Percentiles rank a stretch among this genome's conserved stretches.
These are phyloP conservation scores for Aquilaria sinensis DNA, from an alignment of 345 rosid genomes.

Conservation along the genomic window DNA sequence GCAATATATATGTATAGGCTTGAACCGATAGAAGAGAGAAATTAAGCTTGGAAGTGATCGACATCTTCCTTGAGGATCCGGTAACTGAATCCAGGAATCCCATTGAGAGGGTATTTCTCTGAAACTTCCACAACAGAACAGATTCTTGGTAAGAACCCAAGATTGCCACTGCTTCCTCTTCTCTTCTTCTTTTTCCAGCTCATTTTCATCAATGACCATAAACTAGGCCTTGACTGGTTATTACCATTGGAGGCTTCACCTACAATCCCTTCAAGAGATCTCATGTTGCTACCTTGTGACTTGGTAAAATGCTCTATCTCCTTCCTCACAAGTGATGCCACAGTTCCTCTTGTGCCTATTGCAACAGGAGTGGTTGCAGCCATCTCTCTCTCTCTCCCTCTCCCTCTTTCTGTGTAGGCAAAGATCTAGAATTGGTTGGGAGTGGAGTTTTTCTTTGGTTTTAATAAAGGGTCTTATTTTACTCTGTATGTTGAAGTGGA, in stretches of 20 bases:
- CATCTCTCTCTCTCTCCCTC: slow-evolving; percentile 21
- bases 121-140: slow-evolving; percentile 50
- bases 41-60: slow-evolving; percentile 20
- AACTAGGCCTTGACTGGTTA: slow-evolving; percentile 30
- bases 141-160: slow-evolving; percentile 38
- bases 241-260: slow-evolving; percentile 19
- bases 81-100: slow-evolving; percentile 43
- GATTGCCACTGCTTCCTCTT: slow-evolving; percentile 16
- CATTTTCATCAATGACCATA: slow-evolving; percentile 39
- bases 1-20: too few relatives aligned
- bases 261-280: slow-evolving; percentile 20
- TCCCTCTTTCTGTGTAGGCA: background rate
- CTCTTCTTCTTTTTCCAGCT: slow-evolving; percentile 55
- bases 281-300: slow-evolving; percentile 26
- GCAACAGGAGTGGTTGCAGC: slow-evolving; percentile 50
- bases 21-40: too few relatives aligned
- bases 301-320: slow-evolving; percentile 68
- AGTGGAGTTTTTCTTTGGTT: slow-evolving; percentile 9
- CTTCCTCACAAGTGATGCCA: slow-evolving; percentile 70
- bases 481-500: slow-evolving; percentile 29
- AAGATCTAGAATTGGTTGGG: slow-evolving; percentile 12
- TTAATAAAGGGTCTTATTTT: slow-evolving; percentile 8
- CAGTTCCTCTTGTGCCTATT: slow-evolving; percentile 74
- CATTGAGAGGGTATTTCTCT: slow-evolving; percentile 22
- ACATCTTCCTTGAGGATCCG: slow-evolving; percentile 53